A percentile compares a stretch with the other conserved stretches of the same genome.
phyloP scores from a whole-genome alignment of 2,329 filamentous ascomycete species.

The Coniella lustricola region DNA sequence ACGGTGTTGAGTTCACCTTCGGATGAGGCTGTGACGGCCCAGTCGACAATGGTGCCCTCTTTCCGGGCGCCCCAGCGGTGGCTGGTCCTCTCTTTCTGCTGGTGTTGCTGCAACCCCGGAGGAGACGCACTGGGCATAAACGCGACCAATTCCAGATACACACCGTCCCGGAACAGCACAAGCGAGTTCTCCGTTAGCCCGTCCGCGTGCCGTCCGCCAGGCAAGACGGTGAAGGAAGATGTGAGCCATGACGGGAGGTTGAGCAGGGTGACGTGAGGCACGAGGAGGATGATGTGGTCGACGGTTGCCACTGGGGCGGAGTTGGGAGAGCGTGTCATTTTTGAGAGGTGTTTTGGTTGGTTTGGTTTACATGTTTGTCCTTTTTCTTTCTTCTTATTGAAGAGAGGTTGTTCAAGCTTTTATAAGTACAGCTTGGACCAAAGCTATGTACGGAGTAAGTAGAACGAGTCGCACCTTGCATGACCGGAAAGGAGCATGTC shows the following conservation, averaged over 20 bases:
- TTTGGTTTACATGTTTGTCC: too few relatives aligned
- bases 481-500: not conserved
- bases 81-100: constrained; percentile 32
- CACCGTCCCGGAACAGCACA: constrained; percentile 55
- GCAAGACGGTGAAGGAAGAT: constrained; percentile 48
- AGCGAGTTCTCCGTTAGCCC: constrained; percentile 55
- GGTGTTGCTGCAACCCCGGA: constrained; percentile 21
- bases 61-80: constrained; percentile 51
- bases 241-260: constrained; percentile 44
- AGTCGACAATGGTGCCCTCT: constrained; percentile 50
- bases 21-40: constrained; percentile 44
- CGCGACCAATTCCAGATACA: constrained; percentile 60
- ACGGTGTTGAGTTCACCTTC: constrained; percentile 31
- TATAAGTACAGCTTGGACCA: too few relatives aligned
- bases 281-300: constrained; percentile 59
- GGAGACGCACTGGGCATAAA: constrained; percentile 34
- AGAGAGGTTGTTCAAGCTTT: too few relatives aligned
- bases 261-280: constrained; percentile 43
- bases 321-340: not conserved
- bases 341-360: too few relatives aligned
- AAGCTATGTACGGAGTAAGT: too few relatives aligned
- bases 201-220: constrained; percentile 56
- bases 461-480: too few relatives aligned
- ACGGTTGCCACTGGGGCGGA: constrained; percentile 30
- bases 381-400: too few relatives aligned